Base-by-base conservation (phyloP, 106 monocot genomes). In the Posidonia australis region DNA sequence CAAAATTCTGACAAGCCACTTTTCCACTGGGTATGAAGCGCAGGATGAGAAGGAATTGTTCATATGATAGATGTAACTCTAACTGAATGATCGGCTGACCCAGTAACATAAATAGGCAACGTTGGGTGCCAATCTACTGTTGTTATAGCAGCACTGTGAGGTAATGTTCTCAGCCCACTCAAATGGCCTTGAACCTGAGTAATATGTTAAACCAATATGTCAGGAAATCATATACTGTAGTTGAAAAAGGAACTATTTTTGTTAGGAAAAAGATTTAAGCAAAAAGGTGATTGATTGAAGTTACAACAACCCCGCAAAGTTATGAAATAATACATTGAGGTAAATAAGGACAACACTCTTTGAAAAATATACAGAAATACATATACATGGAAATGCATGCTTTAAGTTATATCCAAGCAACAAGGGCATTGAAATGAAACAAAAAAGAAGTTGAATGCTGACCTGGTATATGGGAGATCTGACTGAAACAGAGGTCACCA, bases 81-180 rank as follows among this genome's bases (percentile, higher is more conserved):
- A 58, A 98, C 87, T 1, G 96, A 98, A 60, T 98, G 82, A 51
- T 90, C 96, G 3, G 90, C 90, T 18, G 96, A 98, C 31, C 96
- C 96, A 32, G 90, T 98, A 27, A 91, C 76, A 77, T 79, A 98
- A 51, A 91, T 75, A 31, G 90, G 82, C 28, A 74, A 74, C 14
- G 96, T 91, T 1, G 96, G 96, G 44, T 98, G 96, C 96, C 96
- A 90, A 79, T 98, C 96, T 21, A 98, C 90, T 31, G 87, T 90
- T 23, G 90, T 90, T 68, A 98, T 85, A 43, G 87, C 80, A 48
- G 69, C 82, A 58, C 74, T 83, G 43, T 90, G 96, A 5, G 96
- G 69, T 7, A 98, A 73, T 36, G 90, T 90, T 69, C 75, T 79
- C 19, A 87, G 56, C 42, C 77, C 90, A 51, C 67, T 77, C 72